Evolutionary conservation across 257 asterid species (phyloP).

Genomic region (Handroanthus guayacan): DNA sequence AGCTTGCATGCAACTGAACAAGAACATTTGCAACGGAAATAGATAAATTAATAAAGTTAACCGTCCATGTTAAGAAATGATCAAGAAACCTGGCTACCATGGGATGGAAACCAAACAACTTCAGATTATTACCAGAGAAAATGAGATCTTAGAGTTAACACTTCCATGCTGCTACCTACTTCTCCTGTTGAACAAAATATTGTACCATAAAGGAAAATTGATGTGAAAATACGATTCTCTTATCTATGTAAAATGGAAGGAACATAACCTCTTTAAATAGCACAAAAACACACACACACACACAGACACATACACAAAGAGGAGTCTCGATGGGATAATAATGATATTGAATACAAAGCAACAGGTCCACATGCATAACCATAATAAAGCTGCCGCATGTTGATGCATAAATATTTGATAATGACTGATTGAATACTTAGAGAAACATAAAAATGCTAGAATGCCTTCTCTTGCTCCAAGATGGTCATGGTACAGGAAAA

Average conservation of each 20-base stretch:
- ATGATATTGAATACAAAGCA: not conserved
- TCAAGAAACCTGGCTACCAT: not conserved
- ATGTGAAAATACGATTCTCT: not conserved
- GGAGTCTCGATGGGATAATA: not conserved
- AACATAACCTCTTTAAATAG: not conserved
- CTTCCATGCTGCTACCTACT: not conserved
- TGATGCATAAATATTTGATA: conserved; percentile 5
- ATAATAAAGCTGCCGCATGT: not conserved
- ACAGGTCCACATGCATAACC: not conserved
- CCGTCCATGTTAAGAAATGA: not conserved
- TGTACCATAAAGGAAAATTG: not conserved
- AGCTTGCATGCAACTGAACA: conserved; percentile 10
- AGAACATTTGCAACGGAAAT: not conserved
- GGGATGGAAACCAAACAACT: not conserved
- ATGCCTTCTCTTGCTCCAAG: not conserved
- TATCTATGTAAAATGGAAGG: not conserved
- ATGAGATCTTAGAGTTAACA: not conserved
- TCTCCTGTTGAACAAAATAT: not conserved
- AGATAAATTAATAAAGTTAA: not conserved
- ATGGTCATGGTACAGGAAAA: not conserved
- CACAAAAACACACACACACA: not conserved
- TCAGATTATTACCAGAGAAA: not conserved
- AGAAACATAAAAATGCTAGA: conserved; percentile 1
- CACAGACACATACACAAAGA: not conserved
- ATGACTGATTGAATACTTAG: not conserved